Conservation (phyloP, 805 yeast genomes). For the Yarrowia alimentaria region DNA sequence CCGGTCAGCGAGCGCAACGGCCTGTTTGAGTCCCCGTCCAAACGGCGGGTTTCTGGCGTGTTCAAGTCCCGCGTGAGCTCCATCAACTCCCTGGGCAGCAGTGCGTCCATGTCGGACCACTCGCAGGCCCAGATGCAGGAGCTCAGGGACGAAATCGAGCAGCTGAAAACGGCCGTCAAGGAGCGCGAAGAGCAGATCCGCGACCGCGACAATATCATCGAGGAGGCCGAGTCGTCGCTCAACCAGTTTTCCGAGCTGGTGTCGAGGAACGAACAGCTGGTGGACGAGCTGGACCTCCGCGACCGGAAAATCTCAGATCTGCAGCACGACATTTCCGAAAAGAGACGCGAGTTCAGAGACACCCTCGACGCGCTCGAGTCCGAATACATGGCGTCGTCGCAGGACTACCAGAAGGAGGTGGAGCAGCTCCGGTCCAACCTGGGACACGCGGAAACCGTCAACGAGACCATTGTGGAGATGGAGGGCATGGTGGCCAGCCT, state of each 20-base stretch:
- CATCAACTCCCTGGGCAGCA: neutral
- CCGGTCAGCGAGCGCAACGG: conserved; percentile 4
- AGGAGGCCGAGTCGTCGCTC: conserved; percentile 16
- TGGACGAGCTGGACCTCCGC: conserved; percentile 31
- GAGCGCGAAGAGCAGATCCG: no score
- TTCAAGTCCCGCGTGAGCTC: conserved; percentile 15
- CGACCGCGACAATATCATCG: conserved; percentile 22
- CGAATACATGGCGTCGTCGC: conserved; percentile 34
- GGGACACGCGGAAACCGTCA: conserved; percentile 32
- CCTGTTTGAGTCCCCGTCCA: conserved; percentile 14
- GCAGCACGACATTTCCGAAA: conserved; percentile 36
- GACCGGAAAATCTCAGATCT: conserved; percentile 36
- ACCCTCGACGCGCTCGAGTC: conserved; percentile 36
- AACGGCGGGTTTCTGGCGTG: conserved; percentile 1
- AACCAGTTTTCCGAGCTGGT: conserved; percentile 25
- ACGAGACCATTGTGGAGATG: conserved; percentile 33
- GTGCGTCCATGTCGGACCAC: neutral
- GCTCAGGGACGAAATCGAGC: conserved; percentile 1
- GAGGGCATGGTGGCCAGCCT: conserved; percentile 34
- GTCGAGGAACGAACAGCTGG: conserved; percentile 18
- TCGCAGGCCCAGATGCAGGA: neutral
- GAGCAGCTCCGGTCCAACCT: conserved; percentile 31
- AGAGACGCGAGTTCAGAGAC: conserved; percentile 39
- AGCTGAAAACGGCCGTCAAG: neutral
- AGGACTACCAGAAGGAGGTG: conserved; percentile 33